A percentile compares a stretch with the other conserved stretches of the same genome.
phyloP scores from a whole-genome alignment of 352 stramenopile species.

The Phytopythium kandeliae region DNA sequence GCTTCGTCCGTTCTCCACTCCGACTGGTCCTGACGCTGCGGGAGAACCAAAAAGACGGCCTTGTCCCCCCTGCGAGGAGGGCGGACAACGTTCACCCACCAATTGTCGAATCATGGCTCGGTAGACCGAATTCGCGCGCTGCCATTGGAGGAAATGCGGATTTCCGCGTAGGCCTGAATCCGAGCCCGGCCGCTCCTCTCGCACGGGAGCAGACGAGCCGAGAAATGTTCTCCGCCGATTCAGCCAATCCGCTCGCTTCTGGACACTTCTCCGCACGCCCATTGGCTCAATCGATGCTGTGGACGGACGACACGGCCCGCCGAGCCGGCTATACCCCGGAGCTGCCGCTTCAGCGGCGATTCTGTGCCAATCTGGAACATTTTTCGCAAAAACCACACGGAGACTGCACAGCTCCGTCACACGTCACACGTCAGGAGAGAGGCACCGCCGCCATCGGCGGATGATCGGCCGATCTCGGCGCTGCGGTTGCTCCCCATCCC shows the following conservation, averaged over 20 bases:
- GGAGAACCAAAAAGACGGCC: not conserved
- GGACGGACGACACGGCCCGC: not conserved
- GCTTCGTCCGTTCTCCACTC: constrained; percentile 2
- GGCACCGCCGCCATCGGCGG: not conserved
- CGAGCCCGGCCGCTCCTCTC: not conserved
- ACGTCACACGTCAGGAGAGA: constrained; percentile 1
- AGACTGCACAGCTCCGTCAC: constrained; percentile 1
- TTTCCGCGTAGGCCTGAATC: not conserved
- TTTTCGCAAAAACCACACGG: not conserved
- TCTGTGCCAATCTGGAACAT: not conserved
- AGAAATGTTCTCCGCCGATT: not conserved
- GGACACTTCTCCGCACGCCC: not conserved
- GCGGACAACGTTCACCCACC: constrained; percentile 6
- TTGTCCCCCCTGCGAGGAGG: constrained; percentile 2
- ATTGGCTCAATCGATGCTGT: not conserved
- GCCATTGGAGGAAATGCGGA: not conserved
- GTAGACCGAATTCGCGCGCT: not conserved
- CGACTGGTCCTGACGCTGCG: not conserved
- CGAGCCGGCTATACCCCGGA: not conserved
- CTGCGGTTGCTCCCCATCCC: not conserved
- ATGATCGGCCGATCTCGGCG: no score
- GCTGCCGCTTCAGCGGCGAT: no score
- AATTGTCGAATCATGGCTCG: not conserved
- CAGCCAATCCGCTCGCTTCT: not conserved
- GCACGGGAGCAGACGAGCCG: not conserved